These are phyloP conservation scores for Pseudocercospora cruenta DNA, from an alignment of 2,329 filamentous ascomycete genomes.

Conservation along the genomic window DNA sequence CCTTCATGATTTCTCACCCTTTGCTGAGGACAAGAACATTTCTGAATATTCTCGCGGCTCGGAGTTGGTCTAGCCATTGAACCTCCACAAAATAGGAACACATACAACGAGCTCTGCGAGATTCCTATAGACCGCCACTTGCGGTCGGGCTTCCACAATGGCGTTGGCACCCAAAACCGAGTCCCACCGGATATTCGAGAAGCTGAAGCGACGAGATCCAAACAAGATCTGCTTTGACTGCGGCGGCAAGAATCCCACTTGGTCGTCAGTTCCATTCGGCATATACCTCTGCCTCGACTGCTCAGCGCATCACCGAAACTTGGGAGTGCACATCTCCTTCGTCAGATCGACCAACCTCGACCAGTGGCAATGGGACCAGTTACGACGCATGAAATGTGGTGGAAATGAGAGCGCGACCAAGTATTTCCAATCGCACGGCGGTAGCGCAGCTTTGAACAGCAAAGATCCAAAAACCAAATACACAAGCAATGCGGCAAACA, in stretches of 20 bases:
- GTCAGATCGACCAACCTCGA: slow-evolving; percentile 98
- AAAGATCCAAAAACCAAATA: slow-evolving; percentile 98
- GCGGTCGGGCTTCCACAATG: slow-evolving; percentile 45
- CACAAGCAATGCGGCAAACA: slow-evolving; percentile 85
- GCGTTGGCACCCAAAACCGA: slow-evolving; percentile 82
- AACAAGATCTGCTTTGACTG: slow-evolving; percentile 99
- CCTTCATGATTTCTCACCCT: no score
- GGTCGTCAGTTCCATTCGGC: slow-evolving; percentile 88
- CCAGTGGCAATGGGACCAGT: slow-evolving; percentile 98
- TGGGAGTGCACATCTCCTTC: slow-evolving; percentile 98
- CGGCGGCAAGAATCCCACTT: slow-evolving; percentile 94
- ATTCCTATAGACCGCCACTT: neutral
- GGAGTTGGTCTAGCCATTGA: neutral
- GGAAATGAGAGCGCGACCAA: slow-evolving; percentile 98
- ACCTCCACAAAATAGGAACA: neutral
- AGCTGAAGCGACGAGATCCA: slow-evolving; percentile 88
- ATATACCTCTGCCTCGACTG: slow-evolving; percentile 99
- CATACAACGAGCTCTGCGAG: neutral
- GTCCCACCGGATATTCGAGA: slow-evolving; percentile 97
- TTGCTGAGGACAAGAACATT: no score
- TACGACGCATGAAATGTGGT: slow-evolving; percentile 96
- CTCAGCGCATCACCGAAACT: slow-evolving; percentile 93
- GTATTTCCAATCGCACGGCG: slow-evolving; percentile 96
- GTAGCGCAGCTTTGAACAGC: slow-evolving; percentile 88
- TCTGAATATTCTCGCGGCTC: neutral